These are phyloP conservation scores for Kalanchoe fedtschenkoi DNA, from an alignment of 164 flowering plant genomes.

Conservation along the genomic window DNA sequence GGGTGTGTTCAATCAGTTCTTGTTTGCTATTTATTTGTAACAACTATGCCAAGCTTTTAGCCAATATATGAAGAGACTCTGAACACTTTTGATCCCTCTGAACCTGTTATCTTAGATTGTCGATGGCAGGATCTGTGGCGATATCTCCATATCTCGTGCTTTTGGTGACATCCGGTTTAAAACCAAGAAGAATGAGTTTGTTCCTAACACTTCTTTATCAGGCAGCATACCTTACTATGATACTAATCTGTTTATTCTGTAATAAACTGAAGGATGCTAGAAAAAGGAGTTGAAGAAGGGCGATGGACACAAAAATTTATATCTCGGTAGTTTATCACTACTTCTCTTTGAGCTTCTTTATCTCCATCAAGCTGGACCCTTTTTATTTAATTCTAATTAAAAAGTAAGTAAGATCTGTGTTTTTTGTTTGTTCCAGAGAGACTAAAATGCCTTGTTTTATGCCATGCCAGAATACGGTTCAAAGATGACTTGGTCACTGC, in stretches of 20 bases:
- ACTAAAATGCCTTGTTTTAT: neutral
- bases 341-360: neutral
- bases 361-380: neutral
- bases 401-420: no score
- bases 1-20: constrained; percentile 74
- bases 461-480: constrained; percentile 45
- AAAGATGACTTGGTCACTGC: constrained; percentile 66
- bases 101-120: no score
- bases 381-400: neutral
- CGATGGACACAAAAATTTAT: constrained; percentile 77
- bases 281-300: constrained; percentile 74
- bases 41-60: neutral
- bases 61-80: neutral
- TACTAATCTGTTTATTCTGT: neutral
- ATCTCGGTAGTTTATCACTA: constrained; percentile 46
- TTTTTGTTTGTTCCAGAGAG: neutral
- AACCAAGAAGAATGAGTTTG: constrained; percentile 87
- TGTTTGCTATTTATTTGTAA: constrained; percentile 10
- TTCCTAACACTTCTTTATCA: constrained; percentile 23
- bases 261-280: constrained; percentile 54
- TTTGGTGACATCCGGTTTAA: constrained; percentile 93
- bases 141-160: constrained; percentile 92
- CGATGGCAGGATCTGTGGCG: constrained; percentile 93
- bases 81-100: no score
- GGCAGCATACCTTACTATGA: neutral